Base-by-base conservation (phyloP, 352 stramenopile species). In the Pythium myriotylum region DNA sequence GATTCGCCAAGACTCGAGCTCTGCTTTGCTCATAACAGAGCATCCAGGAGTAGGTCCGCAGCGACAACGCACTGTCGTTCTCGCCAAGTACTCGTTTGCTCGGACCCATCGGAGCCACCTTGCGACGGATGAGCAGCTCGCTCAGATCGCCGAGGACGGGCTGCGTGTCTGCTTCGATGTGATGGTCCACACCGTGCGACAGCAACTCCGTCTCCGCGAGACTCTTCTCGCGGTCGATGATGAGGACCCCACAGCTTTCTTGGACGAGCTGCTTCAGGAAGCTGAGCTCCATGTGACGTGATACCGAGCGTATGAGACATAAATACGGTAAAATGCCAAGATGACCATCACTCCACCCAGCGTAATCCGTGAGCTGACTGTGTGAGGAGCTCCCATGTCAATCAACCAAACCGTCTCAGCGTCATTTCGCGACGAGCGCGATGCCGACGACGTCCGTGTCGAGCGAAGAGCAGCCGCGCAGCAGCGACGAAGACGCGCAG, bases 1-100 rank as follows among this genome's bases (percentile, higher is more conserved):
- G 12, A 32, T 62, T 1, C 55, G 55, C 29, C 16, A 55, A 16
- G 55, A 62, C 33, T 5, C 41, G 4, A 35, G 23, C 4, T 33
- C 20, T 1, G 45, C n/a, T 12, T 5, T 45, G 27, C 33, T 62
- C 0, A 37, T 62, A 4, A 20, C 46, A 19, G 50, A 8, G 3
- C 42, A 40, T 14, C 33, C 33, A 8, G 14, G 8, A 8, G 33
- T 40, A 40, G 33, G 8, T 40, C 8, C 8, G 8, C 33, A 40
- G 33, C 8, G 14, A 14, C 33, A 14, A 40, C 8, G 33, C 42
- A n/a, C n/a, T n/a, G 20, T 49, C 14, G 42, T 13, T 6, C 14
- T 49, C 4, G 12, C 14, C 19, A 23, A 26, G 14, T 49, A 49
- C 19, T 4, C 19, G 19, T 49, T 27, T 22, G 42, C 27, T 23